Conservation (phyloP, 2,329 filamentous ascomycete genomes). For the Fusarium liriodendri region DNA sequence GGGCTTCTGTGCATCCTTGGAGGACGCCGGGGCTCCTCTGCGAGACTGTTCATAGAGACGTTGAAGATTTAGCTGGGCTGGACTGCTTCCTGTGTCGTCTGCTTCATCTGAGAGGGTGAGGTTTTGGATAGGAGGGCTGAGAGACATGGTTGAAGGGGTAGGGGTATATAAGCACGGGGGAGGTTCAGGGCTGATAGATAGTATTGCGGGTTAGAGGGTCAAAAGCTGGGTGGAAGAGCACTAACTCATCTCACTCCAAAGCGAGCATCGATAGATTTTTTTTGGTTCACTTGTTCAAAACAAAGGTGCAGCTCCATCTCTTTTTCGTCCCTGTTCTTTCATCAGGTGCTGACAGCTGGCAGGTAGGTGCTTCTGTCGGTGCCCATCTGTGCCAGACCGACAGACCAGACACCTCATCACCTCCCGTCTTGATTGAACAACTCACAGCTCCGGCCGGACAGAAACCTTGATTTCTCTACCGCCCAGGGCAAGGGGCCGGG, state of each 20-base stretch:
- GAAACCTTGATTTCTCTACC: neutral
- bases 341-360: constrained; percentile 22
- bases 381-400: constrained; percentile 19
- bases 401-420: constrained; percentile 18
- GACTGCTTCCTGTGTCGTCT: constrained; percentile 58
- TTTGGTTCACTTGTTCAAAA: neutral
- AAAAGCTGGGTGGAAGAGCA: neutral
- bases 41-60: constrained; percentile 72
- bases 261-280: constrained; percentile 5
- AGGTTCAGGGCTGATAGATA: constrained; percentile 3
- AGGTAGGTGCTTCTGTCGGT: constrained; percentile 20
- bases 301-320: neutral
- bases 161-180: neutral
- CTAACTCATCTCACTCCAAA: constrained; percentile 36
- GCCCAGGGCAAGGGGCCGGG: neutral
- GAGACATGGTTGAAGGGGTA: constrained; percentile 44
- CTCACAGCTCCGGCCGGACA: neutral
- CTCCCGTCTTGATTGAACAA: neutral
- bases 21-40: constrained; percentile 61
- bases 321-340: constrained; percentile 8
- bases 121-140: constrained; percentile 47
- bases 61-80: constrained; percentile 72
- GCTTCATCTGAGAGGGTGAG: constrained; percentile 40
- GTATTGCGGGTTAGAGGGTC: constrained; percentile 15
- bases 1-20: constrained; percentile 60